These are phyloP conservation scores for Trichophyton verrucosum DNA, from an alignment of 2,329 filamentous ascomycete species.

Conservation along the genomic window DNA sequence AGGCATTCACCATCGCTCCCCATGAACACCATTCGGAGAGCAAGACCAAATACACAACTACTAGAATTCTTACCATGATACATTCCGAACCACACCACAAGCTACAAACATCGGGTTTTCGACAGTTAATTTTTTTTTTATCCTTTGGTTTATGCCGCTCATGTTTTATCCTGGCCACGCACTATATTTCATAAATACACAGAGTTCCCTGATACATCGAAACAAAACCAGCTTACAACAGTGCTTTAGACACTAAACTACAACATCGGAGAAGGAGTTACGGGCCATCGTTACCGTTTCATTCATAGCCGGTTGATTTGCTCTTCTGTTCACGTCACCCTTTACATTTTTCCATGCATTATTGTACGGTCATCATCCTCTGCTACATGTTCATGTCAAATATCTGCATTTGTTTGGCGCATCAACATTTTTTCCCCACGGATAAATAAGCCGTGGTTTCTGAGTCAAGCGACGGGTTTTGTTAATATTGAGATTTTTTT, in stretches of 20 bases:
- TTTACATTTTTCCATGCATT: background rate
- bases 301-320: background rate
- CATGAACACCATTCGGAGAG: background rate
- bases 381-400: slow-evolving; percentile 21
- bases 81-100: too few relatives aligned
- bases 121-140: background rate
- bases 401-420: slow-evolving; percentile 66
- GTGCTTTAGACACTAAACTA: background rate
- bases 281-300: background rate
- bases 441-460: too few relatives aligned
- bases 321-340: background rate
- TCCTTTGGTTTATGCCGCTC: slow-evolving; percentile 1
- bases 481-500: too few relatives aligned
- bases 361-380: too few relatives aligned
- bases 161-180: background rate
- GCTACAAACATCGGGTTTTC: background rate
- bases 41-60: slow-evolving; percentile 1
- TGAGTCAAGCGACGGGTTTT: too few relatives aligned
- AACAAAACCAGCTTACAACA: background rate
- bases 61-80: background rate
- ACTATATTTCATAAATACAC: background rate
- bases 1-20: slow-evolving; percentile 13
- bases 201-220: background rate
- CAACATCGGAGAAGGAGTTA: background rate
- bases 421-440: too few relatives aligned